phyloP scores from a whole-genome alignment of 2,329 filamentous ascomycete genomes.

The Fusarium sp. region DNA sequence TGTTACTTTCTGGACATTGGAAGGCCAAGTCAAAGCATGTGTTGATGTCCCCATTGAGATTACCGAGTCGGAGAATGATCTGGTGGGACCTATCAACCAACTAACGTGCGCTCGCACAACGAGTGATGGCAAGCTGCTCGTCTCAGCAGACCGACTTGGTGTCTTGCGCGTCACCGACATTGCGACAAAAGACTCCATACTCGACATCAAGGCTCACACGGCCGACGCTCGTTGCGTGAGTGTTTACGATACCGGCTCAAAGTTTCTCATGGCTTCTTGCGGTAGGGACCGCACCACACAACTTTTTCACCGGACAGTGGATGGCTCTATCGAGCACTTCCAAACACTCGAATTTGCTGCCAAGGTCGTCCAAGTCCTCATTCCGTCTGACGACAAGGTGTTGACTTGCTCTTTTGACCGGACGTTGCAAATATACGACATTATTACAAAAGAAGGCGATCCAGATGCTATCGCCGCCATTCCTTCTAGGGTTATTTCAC shows the following conservation, averaged over 20 bases:
- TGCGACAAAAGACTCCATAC: constrained; percentile 68
- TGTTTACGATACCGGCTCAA: constrained; percentile 72
- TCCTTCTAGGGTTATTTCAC: constrained; percentile 79
- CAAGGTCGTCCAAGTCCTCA: constrained; percentile 79
- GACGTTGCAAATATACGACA: constrained; percentile 84
- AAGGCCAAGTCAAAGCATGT: constrained; percentile 75
- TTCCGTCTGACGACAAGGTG: constrained; percentile 80
- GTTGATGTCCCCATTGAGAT: constrained; percentile 79
- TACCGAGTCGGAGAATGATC: constrained; percentile 59
- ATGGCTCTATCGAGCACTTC: constrained; percentile 76
- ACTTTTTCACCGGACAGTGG: constrained; percentile 75
- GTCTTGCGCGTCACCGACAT: constrained; percentile 78
- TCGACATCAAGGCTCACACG: constrained; percentile 86
- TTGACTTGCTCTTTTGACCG: constrained; percentile 91
- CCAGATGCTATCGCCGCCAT: constrained; percentile 79
- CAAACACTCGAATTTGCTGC: constrained; percentile 96
- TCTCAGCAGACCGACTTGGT: constrained; percentile 90
- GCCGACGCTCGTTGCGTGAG: constrained; percentile 87
- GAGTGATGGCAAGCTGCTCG: constrained; percentile 72
- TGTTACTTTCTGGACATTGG: constrained; percentile 83
- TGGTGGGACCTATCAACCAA: constrained; percentile 66
- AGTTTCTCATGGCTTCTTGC: constrained; percentile 81
- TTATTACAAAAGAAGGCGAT: constrained; percentile 76
- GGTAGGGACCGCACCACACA: constrained; percentile 93
- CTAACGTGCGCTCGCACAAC: constrained; percentile 71